Evolutionary conservation across 2,329 filamentous ascomycete genomes (phyloP).

Genomic region (Exophiala xenobiotica): DNA sequence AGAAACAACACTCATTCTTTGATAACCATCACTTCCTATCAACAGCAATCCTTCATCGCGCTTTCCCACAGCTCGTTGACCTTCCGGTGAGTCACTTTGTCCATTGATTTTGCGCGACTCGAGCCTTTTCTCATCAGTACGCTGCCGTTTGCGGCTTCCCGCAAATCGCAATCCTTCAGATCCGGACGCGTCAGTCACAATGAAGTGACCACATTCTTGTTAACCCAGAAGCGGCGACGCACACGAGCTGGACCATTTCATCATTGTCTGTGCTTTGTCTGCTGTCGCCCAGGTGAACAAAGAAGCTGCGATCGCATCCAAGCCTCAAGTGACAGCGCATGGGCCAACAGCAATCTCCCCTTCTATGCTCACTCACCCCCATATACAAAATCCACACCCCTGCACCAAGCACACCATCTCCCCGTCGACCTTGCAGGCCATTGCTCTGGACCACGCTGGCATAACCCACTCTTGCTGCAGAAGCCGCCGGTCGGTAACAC

Average conservation of each 20-base stretch:
- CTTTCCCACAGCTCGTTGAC: background rate
- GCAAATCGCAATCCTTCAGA: background rate
- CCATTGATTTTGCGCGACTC: no score
- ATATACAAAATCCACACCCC: slow-evolving; percentile 10
- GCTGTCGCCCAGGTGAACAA: slow-evolving; percentile 24
- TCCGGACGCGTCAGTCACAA: slow-evolving; percentile 1
- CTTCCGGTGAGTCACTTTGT: slow-evolving; percentile 13
- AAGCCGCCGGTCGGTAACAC: slow-evolving; percentile 17
- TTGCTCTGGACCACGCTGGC: slow-evolving; percentile 10
- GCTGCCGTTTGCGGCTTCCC: slow-evolving; percentile 3
- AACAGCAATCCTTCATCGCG: background rate
- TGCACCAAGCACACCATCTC: slow-evolving; percentile 10
- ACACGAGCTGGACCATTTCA: slow-evolving; percentile 4
- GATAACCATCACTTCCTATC: background rate
- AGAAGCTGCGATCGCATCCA: slow-evolving; percentile 10
- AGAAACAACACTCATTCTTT: slow-evolving; percentile 1
- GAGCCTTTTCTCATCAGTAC: background rate
- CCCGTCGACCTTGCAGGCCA: slow-evolving; percentile 16
- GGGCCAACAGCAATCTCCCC: slow-evolving; percentile 25
- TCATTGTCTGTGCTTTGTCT: slow-evolving; percentile 25
- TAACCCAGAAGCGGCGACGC: slow-evolving; percentile 19
- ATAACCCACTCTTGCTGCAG: background rate
- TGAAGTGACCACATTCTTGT: no score
- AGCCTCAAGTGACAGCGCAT: slow-evolving; percentile 18
- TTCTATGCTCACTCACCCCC: background rate